These are phyloP conservation scores for Dioszegia hungarica DNA, from an alignment of 768 basidiomycete genomes.

Conservation along the genomic window DNA sequence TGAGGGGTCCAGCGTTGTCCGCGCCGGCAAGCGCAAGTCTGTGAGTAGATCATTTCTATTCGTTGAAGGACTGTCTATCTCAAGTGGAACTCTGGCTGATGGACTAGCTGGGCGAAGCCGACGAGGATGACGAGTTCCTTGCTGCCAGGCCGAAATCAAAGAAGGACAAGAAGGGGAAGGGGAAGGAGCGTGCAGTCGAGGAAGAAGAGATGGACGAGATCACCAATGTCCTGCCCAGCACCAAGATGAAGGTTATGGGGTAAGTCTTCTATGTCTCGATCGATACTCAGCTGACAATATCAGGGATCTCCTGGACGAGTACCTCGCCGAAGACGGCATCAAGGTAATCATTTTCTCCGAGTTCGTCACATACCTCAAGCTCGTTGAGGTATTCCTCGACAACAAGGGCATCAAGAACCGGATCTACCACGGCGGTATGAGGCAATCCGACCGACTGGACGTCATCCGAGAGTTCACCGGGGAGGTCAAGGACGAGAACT, in stretches of 20 bases:
- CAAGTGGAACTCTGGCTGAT: background rate
- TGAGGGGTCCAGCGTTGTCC: conserved; percentile 5
- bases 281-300: conserved; percentile 43
- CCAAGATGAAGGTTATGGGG: conserved; percentile 58
- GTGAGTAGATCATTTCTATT: conserved; percentile 3
- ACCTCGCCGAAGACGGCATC: conserved; percentile 45
- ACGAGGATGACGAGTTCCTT: conserved; percentile 10
- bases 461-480: conserved; percentile 39
- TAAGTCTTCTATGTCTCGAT: background rate
- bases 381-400: conserved; percentile 62
- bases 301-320: conserved; percentile 57
- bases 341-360: conserved; percentile 62
- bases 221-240: conserved; percentile 62
- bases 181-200: conserved; percentile 20
- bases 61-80: background rate
- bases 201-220: conserved; percentile 52
- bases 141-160: conserved; percentile 5
- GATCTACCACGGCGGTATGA: conserved; percentile 49
- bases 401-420: conserved; percentile 48
- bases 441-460: conserved; percentile 35
- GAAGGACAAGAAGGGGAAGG: conserved; percentile 13
- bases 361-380: conserved; percentile 63
- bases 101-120: background rate
- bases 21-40: conserved; percentile 39
- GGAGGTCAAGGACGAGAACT: conserved; percentile 22